Evolutionary conservation across 805 yeast genomes (phyloP), one percentile per base, ranked within the genome.

Genomic region (Yamadazyma olivae): DNA sequence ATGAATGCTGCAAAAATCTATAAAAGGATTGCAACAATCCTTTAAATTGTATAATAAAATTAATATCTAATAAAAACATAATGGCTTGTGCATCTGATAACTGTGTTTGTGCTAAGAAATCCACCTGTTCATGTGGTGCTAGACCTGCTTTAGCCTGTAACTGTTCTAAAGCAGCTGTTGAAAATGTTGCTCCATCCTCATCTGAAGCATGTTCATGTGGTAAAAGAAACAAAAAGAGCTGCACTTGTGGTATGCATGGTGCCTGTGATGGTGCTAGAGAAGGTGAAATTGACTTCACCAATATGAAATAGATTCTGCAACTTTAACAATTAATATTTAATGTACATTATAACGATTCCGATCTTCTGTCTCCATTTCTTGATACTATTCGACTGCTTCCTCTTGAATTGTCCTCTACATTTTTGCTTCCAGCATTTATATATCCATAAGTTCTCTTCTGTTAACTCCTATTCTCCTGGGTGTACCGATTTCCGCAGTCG

Each of bases 121-220:
- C 83, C 45, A 75, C 76, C 45, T 77, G 83, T 61, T 77, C 83
- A 17, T 77, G 83, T 57, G 81, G 80, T 14, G 67, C 72, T 38
- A 69, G 69, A 44, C 78, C 83, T 24, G 83, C 83, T 38, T 68
- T 72, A 50, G 58, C 74, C 43, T 77, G 83, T 56, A 65, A 57
- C 59, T 77, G 83, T 62, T 59, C 63, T 37, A 69, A 67, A 52
- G 74, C 83, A 30, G 46, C 69, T 17, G 55, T 49, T 32, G 83
- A 77, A 60, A 77, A 77, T 53, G 70, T 61, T 35, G 53, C 53
- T 27, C 74, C 76, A 24, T 33, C 44, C 23, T 43, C 69, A 19
- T 54, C 57, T n/a, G 54, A 58, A 21, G 64, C 81, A 25, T 77
- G 83, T 60, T 67, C 79, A 13, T 77, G 83, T 50, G 83, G 83